phyloP scores from a whole-genome alignment of 1,284 basidiomycete species.

The Porodaedalea pini region DNA sequence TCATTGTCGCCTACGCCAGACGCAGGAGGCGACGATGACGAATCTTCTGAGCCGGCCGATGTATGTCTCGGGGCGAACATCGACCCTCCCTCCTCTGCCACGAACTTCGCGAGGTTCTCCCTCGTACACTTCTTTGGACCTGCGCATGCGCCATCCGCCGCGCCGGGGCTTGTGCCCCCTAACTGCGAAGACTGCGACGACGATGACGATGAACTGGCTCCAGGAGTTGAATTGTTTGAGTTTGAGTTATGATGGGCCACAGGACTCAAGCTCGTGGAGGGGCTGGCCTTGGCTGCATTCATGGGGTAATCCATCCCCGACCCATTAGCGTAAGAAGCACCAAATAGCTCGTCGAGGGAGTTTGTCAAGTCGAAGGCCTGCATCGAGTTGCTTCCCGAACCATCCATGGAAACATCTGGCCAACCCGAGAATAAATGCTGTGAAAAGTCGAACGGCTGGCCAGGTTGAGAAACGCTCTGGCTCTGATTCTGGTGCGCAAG shows the following conservation, averaged over 20 bases:
- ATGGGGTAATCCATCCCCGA: slow-evolving; percentile 39
- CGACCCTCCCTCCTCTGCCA: slow-evolving; percentile 16
- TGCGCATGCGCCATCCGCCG: background rate
- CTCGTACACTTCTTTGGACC: slow-evolving; percentile 11
- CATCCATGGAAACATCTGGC: slow-evolving; percentile 37
- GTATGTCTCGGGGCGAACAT: slow-evolving; percentile 10
- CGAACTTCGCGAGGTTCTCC: slow-evolving; percentile 2
- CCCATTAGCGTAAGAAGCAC: slow-evolving; percentile 30
- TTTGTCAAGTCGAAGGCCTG: slow-evolving; percentile 20
- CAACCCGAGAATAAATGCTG: slow-evolving; percentile 27
- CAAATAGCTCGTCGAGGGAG: slow-evolving; percentile 57
- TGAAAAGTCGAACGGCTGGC: slow-evolving; percentile 16
- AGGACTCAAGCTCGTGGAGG: slow-evolving; percentile 32
- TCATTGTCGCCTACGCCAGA: slow-evolving; percentile 29
- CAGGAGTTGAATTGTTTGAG: background rate
- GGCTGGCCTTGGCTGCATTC: slow-evolving; percentile 43
- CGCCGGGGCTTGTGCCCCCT: background rate
- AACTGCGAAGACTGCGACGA: slow-evolving; percentile 9
- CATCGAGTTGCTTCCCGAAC: slow-evolving; percentile 32
- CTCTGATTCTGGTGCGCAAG: background rate
- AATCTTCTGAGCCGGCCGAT: background rate
- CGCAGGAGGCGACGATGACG: slow-evolving; percentile 3
- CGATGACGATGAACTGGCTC: slow-evolving; percentile 4
- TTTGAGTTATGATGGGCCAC: slow-evolving; percentile 13
- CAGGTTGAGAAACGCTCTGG: background rate